phyloP scores from a whole-genome alignment of 2,329 filamentous ascomycete genomes.

The Lachnellula cervina region DNA sequence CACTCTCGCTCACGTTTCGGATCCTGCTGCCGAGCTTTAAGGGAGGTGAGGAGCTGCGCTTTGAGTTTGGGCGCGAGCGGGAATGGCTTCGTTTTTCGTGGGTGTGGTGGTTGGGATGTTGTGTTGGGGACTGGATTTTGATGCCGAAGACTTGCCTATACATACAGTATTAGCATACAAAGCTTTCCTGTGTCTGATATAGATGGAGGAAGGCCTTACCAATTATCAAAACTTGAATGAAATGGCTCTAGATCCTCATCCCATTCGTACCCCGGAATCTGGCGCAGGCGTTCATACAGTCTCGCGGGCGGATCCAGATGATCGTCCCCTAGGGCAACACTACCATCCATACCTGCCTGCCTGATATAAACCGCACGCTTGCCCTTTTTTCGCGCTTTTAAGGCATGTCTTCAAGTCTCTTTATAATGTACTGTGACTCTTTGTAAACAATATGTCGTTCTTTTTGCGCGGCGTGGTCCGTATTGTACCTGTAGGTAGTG shows the following conservation, averaged over 20 bases:
- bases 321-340: constrained; percentile 20
- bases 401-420: too few relatives aligned
- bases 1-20: constrained; percentile 16
- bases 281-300: constrained; percentile 67
- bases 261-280: constrained; percentile 72
- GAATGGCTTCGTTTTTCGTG: constrained; percentile 35
- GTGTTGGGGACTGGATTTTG: constrained; percentile 26
- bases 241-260: constrained; percentile 57
- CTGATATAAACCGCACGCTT: too few relatives aligned
- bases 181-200: too few relatives aligned
- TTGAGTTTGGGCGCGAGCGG: constrained; percentile 33
- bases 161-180: not conserved
- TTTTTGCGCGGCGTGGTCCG: too few relatives aligned
- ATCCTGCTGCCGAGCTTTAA: not conserved
- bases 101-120: not conserved
- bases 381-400: too few relatives aligned
- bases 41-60: not conserved
- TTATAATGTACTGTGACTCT: too few relatives aligned
- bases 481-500: too few relatives aligned
- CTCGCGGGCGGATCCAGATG: constrained; percentile 58
- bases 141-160: constrained; percentile 62
- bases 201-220: constrained; percentile 44
- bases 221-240: constrained; percentile 80
- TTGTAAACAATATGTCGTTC: too few relatives aligned
- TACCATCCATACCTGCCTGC: constrained; percentile 23